phyloP scores from a whole-genome alignment of 192 early-diverging fungal genomes.

The Backusella sp. region DNA sequence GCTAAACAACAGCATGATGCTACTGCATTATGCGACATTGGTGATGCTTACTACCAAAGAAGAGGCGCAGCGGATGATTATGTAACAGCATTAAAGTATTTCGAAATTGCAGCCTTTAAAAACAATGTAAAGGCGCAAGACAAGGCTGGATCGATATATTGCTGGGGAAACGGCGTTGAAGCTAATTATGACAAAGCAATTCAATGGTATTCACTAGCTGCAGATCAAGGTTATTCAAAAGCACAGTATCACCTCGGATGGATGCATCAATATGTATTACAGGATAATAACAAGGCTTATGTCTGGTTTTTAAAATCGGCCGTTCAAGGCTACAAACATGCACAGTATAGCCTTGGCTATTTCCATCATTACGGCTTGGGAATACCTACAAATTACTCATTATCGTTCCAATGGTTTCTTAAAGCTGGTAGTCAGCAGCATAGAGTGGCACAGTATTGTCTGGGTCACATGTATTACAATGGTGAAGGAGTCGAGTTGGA shows the following conservation, averaged over 20 bases:
- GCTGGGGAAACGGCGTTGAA: not conserved
- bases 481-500: not conserved
- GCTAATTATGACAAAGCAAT: not conserved
- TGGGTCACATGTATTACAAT: not conserved
- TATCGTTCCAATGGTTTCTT: not conserved
- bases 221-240: conserved; percentile 3
- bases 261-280: not conserved
- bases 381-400: not conserved
- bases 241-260: conserved; percentile 11
- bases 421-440: not conserved
- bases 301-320: not conserved
- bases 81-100: not conserved
- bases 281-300: not conserved
- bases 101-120: not conserved
- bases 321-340: not conserved
- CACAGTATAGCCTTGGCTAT: not conserved
- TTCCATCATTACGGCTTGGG: not conserved
- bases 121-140: not conserved
- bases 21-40: not conserved
- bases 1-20: not conserved
- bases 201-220: not conserved
- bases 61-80: not conserved
- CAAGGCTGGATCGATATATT: not conserved
- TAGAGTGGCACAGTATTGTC: not conserved
- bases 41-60: not conserved